Evolutionary conservation across 2,329 filamentous ascomycete species (phyloP).

Genomic region (Alternaria longipes): DNA sequence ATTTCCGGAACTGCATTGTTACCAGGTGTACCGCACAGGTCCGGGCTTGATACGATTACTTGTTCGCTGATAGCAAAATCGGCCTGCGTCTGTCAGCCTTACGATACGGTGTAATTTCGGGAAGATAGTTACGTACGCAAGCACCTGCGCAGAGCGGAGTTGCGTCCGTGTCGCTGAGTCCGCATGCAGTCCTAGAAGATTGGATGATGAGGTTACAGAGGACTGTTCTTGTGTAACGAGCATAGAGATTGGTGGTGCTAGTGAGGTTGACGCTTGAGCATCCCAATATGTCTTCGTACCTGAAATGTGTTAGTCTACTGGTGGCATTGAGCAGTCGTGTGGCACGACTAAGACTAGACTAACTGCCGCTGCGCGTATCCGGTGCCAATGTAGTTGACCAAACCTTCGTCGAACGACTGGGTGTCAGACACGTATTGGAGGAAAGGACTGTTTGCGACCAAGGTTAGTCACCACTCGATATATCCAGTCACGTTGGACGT

Average conservation of each 20-base stretch:
- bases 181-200: conserved; percentile 78
- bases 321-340: not conserved
- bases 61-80: conserved; percentile 89
- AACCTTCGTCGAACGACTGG: conserved; percentile 77
- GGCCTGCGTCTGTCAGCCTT: conserved; percentile 63
- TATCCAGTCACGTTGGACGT: conserved; percentile 37
- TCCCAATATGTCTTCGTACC: conserved; percentile 83
- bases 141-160: conserved; percentile 86
- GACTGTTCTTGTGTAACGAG: conserved; percentile 89
- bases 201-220: conserved; percentile 95
- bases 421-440: conserved; percentile 80
- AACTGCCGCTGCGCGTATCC: conserved; percentile 83
- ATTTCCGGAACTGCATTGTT: conserved; percentile 77
- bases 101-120: conserved; percentile 20
- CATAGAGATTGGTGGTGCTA: conserved; percentile 84
- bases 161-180: conserved; percentile 69
- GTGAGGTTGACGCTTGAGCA: conserved; percentile 79
- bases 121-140: conserved; percentile 68
- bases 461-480: not conserved
- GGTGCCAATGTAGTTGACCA: conserved; percentile 76
- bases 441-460: conserved; percentile 72
- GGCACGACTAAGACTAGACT: conserved; percentile 38
- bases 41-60: conserved; percentile 76
- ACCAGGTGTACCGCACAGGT: conserved; percentile 74
- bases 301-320: conserved; percentile 56